phyloP scores from a whole-genome alignment of 1,284 basidiomycete species.

The Volvariella volvacea region DNA sequence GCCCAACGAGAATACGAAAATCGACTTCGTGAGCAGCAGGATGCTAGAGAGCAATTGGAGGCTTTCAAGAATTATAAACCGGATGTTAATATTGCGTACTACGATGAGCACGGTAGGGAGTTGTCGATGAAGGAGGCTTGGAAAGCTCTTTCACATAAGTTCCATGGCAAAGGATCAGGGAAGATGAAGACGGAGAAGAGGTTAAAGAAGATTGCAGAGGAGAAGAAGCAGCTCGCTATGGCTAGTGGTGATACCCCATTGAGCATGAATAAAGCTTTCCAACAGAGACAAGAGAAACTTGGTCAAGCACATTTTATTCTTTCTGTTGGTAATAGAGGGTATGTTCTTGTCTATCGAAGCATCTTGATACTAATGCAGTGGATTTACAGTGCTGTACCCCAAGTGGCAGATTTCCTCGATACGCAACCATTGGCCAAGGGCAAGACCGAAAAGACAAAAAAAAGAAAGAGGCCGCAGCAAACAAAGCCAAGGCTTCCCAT shows the following conservation, averaged over 20 bases:
- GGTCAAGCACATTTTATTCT: constrained; percentile 93
- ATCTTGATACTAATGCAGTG: too few species aligned
- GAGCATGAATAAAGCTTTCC: constrained; percentile 89
- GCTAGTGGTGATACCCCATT: constrained; percentile 87
- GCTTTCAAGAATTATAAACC: constrained; percentile 94
- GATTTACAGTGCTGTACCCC: constrained; percentile 76
- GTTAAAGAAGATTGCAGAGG: constrained; percentile 89
- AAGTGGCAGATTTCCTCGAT: constrained; percentile 71
- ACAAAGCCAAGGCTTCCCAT: constrained; percentile 33
- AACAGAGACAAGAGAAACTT: constrained; percentile 83
- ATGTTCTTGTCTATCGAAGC: constrained; percentile 25
- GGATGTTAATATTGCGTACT: constrained; percentile 93
- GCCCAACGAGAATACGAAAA: constrained; percentile 94
- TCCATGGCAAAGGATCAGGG: constrained; percentile 93
- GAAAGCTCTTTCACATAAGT: constrained; percentile 92
- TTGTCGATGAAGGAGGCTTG: constrained; percentile 94
- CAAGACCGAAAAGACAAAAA: constrained; percentile 76
- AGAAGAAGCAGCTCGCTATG: constrained; percentile 89
- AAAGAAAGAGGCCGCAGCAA: constrained; percentile 44
- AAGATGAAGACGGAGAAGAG: constrained; percentile 94
- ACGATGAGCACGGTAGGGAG: constrained; percentile 91
- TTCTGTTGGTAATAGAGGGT: constrained; percentile 91
- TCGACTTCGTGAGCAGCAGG: constrained; percentile 83
- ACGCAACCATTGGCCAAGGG: constrained; percentile 71
- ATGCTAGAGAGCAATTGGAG: constrained; percentile 79